A percentile compares a stretch with the other conserved stretches of the same genome.
phyloP scores from a whole-genome alignment of 2,329 filamentous ascomycete genomes.

The Xylariaceae sp. region DNA sequence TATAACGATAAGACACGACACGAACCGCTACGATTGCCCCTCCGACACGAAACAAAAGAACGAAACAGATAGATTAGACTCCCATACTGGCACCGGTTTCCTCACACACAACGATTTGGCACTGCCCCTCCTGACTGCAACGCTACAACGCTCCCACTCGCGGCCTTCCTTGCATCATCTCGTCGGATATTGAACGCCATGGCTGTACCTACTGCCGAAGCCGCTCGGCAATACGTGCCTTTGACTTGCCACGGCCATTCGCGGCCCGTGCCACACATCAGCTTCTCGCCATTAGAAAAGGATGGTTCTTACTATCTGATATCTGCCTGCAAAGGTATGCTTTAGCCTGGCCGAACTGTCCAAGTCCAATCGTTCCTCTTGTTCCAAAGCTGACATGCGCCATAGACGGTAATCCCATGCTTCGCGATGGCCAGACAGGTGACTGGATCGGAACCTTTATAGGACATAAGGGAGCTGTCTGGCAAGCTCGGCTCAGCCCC shows the following conservation, averaged over 20 bases:
- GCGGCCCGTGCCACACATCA: conserved; percentile 83
- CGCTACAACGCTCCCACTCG: neutral
- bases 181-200: conserved; percentile 7
- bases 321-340: conserved; percentile 79
- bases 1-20: conserved; percentile 17
- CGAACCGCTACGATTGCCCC: conserved; percentile 8
- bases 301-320: conserved; percentile 87
- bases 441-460: conserved; percentile 99
- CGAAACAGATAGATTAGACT: conserved; percentile 14
- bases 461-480: conserved; percentile 96
- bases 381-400: conserved; percentile 5
- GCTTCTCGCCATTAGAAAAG: conserved; percentile 78
- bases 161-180: neutral
- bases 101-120: too few species aligned
- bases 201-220: conserved; percentile 19
- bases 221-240: conserved; percentile 62
- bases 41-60: conserved; percentile 3
- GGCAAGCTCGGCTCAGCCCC: conserved; percentile 86
- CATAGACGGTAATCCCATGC: conserved; percentile 94
- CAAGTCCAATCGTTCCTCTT: too few species aligned
- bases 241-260: conserved; percentile 94
- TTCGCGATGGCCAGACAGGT: conserved; percentile 90
- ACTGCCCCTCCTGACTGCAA: too few species aligned
- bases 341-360: too few species aligned
- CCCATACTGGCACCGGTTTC: conserved; percentile 13